Evolutionary conservation across 2,329 filamentous ascomycete genomes (phyloP).

Genomic region (Microthyrium microscopicum): DNA sequence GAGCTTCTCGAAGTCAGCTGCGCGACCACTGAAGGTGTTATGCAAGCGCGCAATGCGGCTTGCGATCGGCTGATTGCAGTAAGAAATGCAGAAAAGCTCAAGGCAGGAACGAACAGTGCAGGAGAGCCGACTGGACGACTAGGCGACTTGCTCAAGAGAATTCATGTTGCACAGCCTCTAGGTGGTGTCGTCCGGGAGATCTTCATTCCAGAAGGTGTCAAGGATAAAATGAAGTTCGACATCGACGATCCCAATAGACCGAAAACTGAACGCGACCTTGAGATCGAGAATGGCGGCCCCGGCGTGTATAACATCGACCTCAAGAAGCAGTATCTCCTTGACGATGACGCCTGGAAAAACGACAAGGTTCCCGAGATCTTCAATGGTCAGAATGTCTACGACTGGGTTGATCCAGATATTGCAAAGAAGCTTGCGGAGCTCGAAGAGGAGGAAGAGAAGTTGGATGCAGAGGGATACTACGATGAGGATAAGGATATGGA

Average conservation of each 20-base stretch:
- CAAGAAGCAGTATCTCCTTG: slow-evolving; percentile 71
- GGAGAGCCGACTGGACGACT: slow-evolving; percentile 65
- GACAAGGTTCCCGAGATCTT: slow-evolving; percentile 90
- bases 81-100: slow-evolving; percentile 87
- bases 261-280: slow-evolving; percentile 67
- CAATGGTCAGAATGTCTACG: slow-evolving; percentile 93
- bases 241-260: slow-evolving; percentile 73
- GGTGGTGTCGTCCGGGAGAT: slow-evolving; percentile 62
- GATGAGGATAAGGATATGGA: slow-evolving; percentile 61
- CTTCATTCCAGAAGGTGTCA: slow-evolving; percentile 75
- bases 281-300: slow-evolving; percentile 82
- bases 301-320: slow-evolving; percentile 94
- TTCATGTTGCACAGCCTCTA: slow-evolving; percentile 91
- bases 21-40: slow-evolving; percentile 86
- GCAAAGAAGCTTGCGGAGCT: slow-evolving; percentile 80
- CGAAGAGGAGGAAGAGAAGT: slow-evolving; percentile 87
- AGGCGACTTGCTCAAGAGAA: slow-evolving; percentile 79
- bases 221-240: slow-evolving; percentile 74
- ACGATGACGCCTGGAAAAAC: slow-evolving; percentile 84
- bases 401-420: slow-evolving; percentile 94
- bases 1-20: slow-evolving; percentile 89
- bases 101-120: slow-evolving; percentile 59
- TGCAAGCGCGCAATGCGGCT: slow-evolving; percentile 84
- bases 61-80: slow-evolving; percentile 88
- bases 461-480: slow-evolving; percentile 87